Base-by-base conservation (phyloP, 2,329 filamentous ascomycete genomes). In the Calycina herbarum region DNA sequence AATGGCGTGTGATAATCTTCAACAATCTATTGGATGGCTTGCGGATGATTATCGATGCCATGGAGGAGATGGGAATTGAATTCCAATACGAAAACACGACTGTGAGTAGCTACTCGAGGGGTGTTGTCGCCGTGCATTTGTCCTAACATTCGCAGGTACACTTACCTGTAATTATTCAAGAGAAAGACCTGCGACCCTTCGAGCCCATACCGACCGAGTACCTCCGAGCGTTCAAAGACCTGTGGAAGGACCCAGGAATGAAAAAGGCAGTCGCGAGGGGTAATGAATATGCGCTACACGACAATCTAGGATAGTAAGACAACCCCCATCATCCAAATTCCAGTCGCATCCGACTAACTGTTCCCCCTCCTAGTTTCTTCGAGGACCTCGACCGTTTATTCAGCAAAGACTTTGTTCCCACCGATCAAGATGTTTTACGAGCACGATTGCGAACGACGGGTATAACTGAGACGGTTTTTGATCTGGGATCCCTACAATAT, bases 1-100 rank as follows among this genome's bases (percentile, higher is more conserved):
- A 97, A 82, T 96, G 93, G 85, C 93, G 95, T 73, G 91, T 93
- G 17, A 94, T 97, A 74, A 94, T 98, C 71, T 98, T 97, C 80
- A 94, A 90, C 79, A 99, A 99, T 78, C 85, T 98, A 70, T 83
- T 97, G 61, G 92, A 96, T 73, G 94, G 94, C 2, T 95, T 97
- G 82, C 92, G 94, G 77, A 88, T 94, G 72, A 90, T 97, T 70
- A 86, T 92, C 74, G 92, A 95, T 69, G 94, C 94, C 62, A 98
- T 98, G 94, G 85, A 90, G 67, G 90, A 96, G 73, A 87, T 96
- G 74, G 83, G 86, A 63, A 91, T 96, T 70, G 83, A 88, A 17
- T 97, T 96, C 72, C 89, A 92, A 73, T 85, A 89, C 70, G 85
- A 89, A 40, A 87, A 89, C 63, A 97, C 94, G 75, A 88, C 93